Base-by-base conservation (phyloP, 768 basidiomycete genomes). In the Lactarius pseudohatsudake region DNA sequence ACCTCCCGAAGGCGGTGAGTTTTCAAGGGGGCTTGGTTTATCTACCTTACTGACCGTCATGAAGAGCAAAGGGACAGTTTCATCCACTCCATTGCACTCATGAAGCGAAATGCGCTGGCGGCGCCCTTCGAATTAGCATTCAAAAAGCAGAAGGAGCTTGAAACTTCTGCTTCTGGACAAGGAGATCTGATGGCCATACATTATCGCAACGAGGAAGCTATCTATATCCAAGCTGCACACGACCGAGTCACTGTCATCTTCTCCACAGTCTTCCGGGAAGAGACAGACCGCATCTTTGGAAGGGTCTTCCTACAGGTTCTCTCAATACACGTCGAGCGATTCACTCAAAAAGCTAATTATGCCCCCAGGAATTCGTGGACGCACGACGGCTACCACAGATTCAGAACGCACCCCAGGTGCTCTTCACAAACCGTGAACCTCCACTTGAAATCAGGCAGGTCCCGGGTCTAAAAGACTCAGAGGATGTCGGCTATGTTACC, bases 221-320 rank as follows among this genome's bases (percentile, higher is more conserved):
- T 99, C 76, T 98, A 94, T 75, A 85, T 99, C 50, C 92, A 92
- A 74, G 94, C 97, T 2, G 88, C 92, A 50, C 85, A 87, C 56
- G 97, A 99, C 81, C 91, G 97, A 68, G 96, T 99, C 60, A 98
- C 97, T 0, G 93, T 98, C 65, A 92, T 98, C 74, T 98, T 99
- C 79, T 95, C 92, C 4, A 99, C 97, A 22, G 84, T 97, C 59
- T 99, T 99, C 81, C 84, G 89, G 71, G 97, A 98, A 73, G 97
- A 99, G 77, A 97, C 96, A 1, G 97, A 99, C 77, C 86, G 95
- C 62, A 92, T 98, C 59, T 94, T 94, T 76, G 97, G 97, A 16
- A 96, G 94, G 76, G 90, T 98, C n/a, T 99, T 99, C 81, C 79
- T 99, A 61, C 97, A 98, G 84, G 95, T 94, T 69, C 22, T 70